Base-by-base conservation (phyloP, 2,329 filamentous ascomycete genomes). In the Xylariomycetidae sp. region DNA sequence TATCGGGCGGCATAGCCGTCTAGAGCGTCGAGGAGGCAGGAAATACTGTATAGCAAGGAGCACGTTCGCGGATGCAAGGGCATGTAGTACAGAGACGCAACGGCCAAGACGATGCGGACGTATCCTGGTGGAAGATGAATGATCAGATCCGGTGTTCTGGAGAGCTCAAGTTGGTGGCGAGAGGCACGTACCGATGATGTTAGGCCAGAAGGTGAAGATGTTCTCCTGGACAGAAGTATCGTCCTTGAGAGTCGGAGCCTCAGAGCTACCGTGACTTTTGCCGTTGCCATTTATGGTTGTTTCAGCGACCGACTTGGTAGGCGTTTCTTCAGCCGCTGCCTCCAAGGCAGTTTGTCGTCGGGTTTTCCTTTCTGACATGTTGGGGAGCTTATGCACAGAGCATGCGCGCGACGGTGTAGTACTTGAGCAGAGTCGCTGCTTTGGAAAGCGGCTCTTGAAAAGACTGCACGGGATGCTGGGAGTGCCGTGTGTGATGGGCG, bases 41-140 rank as follows among this genome's bases (percentile, higher is more conserved):
- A 96, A 38, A 98, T 68, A 57, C 82, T 90, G 72, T 98, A 88
- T 34, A 93, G 77, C 31, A 89, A 62, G 38, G 85, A 89, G 67
- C 90, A 96, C 23, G 89, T 95, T 52, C 90, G 83, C n/a, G 90
- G 90, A 61, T 98, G 92, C 34, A 96, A 77, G 32, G 92, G 90
- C 92, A 98, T 98, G 70, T 95, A 98, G 69, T 96, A 95, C 47
- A 98, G 79, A 18, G 92, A 95, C 29, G 85, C 86, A 52, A 95
- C 68, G 50, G 89, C 88, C 47, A 90, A 75, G 44, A 90, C 65
- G 54, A 92, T 82, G 52, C 85, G 80, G 37, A 66, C 72, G 61
- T 90, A 90, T 47, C 85, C 85, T 88, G 25, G 9, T n/a, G 24
- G 20, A 23, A 15, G 20, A 29, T n/a, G n/a, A n/a, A n/a, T 17